phyloP scores from a whole-genome alignment of 2,329 filamentous ascomycete genomes.

The Teratosphaeria nubilosa region DNA sequence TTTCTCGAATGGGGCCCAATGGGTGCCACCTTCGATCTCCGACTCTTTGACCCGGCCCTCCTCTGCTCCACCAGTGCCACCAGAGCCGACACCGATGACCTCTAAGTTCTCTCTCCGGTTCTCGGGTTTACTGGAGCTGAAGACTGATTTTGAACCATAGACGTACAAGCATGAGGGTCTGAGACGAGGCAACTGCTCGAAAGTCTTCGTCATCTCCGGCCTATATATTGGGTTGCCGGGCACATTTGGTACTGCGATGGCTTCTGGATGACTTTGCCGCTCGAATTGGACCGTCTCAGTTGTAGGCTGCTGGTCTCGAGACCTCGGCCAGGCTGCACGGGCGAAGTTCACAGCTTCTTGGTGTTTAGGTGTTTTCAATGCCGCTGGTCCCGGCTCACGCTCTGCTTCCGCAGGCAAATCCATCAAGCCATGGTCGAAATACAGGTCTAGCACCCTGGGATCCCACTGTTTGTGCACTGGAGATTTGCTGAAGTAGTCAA shows the following conservation, averaged over 20 bases:
- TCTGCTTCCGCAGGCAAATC: constrained; percentile 54
- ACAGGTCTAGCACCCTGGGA: constrained; percentile 59
- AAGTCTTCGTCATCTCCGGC: constrained; percentile 48
- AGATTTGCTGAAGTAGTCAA: neutral
- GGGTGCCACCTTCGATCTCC: constrained; percentile 53
- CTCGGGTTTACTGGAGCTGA: constrained; percentile 40
- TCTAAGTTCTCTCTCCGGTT: constrained; percentile 41
- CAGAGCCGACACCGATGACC: constrained; percentile 49
- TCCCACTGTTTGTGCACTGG: constrained; percentile 61
- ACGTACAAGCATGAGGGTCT: constrained; percentile 56
- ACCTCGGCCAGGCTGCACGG: neutral
- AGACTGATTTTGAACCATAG: constrained; percentile 43
- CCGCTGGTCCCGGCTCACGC: constrained; percentile 42
- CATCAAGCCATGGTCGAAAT: constrained; percentile 59
- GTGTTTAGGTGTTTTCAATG: constrained; percentile 67
- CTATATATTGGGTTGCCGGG: constrained; percentile 38
- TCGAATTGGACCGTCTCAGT: neutral
- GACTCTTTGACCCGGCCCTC: constrained; percentile 56
- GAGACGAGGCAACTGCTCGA: constrained; percentile 45
- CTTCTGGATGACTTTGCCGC: neutral
- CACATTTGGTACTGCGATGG: constrained; percentile 4
- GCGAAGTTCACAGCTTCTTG: constrained; percentile 68
- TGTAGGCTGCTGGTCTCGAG: neutral
- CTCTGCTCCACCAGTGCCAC: constrained; percentile 52
- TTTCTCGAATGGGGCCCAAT: constrained; percentile 71